phyloP scores from a whole-genome alignment of 805 yeast species.

The Zygoascus bituminiphila region DNA sequence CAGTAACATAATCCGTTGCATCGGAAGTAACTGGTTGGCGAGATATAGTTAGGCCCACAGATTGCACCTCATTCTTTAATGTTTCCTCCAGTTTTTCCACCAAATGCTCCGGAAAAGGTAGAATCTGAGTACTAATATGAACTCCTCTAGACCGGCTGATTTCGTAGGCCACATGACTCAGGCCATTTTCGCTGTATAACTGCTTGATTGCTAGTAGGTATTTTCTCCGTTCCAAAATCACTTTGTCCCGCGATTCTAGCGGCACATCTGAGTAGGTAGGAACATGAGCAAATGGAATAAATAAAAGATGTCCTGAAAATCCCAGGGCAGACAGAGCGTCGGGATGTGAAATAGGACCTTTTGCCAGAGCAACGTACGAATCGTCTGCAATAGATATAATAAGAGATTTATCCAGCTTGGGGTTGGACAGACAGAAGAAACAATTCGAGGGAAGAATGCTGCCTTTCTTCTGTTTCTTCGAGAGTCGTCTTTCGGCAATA shows the following conservation, averaged over 20 bases:
- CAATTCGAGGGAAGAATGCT: conserved; percentile 53
- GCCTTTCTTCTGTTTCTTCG: neutral
- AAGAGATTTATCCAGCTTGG: conserved; percentile 71
- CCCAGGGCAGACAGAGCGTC: conserved; percentile 36
- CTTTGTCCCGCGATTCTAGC: conserved; percentile 27
- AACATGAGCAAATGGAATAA: conserved; percentile 70
- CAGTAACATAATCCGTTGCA: conserved; percentile 23
- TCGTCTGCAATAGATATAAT: conserved; percentile 63
- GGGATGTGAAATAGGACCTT: conserved; percentile 64
- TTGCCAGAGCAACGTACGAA: conserved; percentile 67
- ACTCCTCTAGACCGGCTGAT: conserved; percentile 55
- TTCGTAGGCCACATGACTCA: conserved; percentile 58
- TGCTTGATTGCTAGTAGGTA: conserved; percentile 42
- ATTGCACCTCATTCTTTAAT: conserved; percentile 6
- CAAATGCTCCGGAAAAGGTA: conserved; percentile 52
- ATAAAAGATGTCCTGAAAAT: conserved; percentile 74
- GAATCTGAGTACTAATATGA: conserved; percentile 69
- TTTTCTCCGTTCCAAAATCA: conserved; percentile 35
- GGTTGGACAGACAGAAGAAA: conserved; percentile 77
- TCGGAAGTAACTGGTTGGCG: conserved; percentile 15
- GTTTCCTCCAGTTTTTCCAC: conserved; percentile 33
- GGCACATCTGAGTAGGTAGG: conserved; percentile 35
- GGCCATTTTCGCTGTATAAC: conserved; percentile 39
- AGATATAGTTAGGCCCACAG: conserved; percentile 4
- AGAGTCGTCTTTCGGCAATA: neutral